Percentiles rank a stretch among this genome's conserved stretches.
These are phyloP conservation scores for Sambucus nigra DNA, from an alignment of 129 eudicot genomes.

Conservation along the genomic window DNA sequence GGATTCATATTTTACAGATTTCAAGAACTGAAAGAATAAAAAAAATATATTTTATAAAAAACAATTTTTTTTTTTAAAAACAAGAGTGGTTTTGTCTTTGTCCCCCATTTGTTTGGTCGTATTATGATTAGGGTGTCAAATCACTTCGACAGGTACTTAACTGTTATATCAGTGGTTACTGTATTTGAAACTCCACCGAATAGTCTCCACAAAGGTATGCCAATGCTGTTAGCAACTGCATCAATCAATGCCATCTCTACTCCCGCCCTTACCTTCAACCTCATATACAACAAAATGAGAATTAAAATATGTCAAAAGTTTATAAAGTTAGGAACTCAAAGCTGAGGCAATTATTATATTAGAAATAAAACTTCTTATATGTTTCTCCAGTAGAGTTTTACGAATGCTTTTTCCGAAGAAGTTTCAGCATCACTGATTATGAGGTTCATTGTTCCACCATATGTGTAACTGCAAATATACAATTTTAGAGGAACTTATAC, in stretches of 20 bases:
- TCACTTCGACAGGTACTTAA: slow-evolving; percentile 26
- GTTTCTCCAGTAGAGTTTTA: background rate
- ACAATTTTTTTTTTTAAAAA: too few species aligned
- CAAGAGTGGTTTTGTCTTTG: too few species aligned
- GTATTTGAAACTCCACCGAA: slow-evolving; percentile 83
- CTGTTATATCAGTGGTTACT: slow-evolving; percentile 86
- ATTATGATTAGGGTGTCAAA: slow-evolving; percentile 4
- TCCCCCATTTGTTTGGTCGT: too few species aligned
- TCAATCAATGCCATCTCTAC: slow-evolving; percentile 94
- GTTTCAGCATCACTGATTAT: background rate
- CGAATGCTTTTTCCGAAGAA: background rate
- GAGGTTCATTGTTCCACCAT: background rate
- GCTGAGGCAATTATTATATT: background rate
- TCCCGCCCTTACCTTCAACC: slow-evolving; percentile 83
- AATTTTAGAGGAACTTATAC: background rate
- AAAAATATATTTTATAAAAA: too few species aligned
- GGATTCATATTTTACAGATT: background rate
- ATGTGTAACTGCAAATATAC: background rate
- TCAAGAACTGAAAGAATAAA: background rate
- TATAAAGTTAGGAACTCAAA: background rate
- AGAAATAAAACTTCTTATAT: background rate
- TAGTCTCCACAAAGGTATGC: slow-evolving; percentile 82
- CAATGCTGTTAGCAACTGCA: slow-evolving; percentile 88
- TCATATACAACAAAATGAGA: slow-evolving; percentile 16
- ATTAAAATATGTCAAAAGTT: background rate